Base-by-base conservation (phyloP, 139 green algal species). In the Deuterostichococcus epilithicus region DNA sequence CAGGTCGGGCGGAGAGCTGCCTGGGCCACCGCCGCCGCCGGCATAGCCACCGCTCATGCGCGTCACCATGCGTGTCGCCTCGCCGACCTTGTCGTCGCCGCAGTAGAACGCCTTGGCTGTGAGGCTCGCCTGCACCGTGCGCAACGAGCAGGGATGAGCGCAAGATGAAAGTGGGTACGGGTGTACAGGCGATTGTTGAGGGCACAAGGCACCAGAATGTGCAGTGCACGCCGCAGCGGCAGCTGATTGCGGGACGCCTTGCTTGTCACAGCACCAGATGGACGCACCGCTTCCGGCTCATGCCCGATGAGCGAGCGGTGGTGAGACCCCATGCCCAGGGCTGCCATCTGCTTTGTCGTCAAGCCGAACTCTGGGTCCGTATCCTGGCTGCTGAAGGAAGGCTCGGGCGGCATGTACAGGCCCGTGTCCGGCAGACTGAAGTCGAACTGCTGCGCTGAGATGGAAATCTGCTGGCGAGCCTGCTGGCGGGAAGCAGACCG, bases 1-100 rank as follows among this genome's bases (percentile, higher is more conserved):
- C 69, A 99, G 86, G 84, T 99, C 96, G 5, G 96, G 96, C 5
- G 96, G 96, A n/a, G 92, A 84, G 35, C 72, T 77, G 37, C 69
- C 70, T n/a, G 84, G 80, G 44, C 69, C 81, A 38, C 76, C 86
- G 1, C 81, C 83, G 59, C 77, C 84, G 6, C 74, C 81, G 34
- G 65, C 83, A 59, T 63, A 63, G 13, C 52, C 52, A 28, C 52
- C 52, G 13, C 69, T 45, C 75, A 82, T 83, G 60, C 70, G 73
- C 5, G 78, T 76, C 0, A 75, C 70, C 2, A 76, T 74, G 37
- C 79, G 70, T 18, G 68, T 76, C 52, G 76, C 84, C 68, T 81
- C 74, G 73, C 70, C 30, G 74, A 63, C 69, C 52, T 82, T 73
- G 2, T 78, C n/a, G 47, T 90, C 81, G n/a, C 75, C 82, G n/a